These are phyloP conservation scores for Ganoderma leucocontextum DNA, from an alignment of 1,284 basidiomycete species.

Conservation along the genomic window DNA sequence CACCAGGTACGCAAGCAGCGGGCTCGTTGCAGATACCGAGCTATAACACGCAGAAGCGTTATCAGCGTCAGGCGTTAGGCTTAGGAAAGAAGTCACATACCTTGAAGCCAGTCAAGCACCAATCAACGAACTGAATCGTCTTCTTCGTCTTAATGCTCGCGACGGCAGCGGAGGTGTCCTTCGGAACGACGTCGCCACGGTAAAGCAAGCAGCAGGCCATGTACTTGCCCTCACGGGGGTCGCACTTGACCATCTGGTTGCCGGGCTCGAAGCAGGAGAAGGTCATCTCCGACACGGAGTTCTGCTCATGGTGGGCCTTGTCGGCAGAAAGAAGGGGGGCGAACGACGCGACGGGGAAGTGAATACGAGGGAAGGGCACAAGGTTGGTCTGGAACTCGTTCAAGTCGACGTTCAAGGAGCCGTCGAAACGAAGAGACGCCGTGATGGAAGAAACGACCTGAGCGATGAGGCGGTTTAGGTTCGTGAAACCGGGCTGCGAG, in stretches of 20 bases:
- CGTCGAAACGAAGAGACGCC: conserved; percentile 97
- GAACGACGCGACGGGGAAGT: conserved; percentile 97
- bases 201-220: conserved; percentile 93
- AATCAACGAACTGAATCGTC: conserved; percentile 97
- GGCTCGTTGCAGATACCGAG: conserved; percentile 98
- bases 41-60: conserved; percentile 42
- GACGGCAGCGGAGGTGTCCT: conserved; percentile 95
- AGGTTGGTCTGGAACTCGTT: conserved; percentile 99
- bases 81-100: conserved; percentile 56
- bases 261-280: conserved; percentile 98
- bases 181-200: conserved; percentile 97
- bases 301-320: conserved; percentile 94
- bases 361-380: conserved; percentile 98
- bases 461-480: conserved; percentile 96
- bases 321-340: conserved; percentile 93
- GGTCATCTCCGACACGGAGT: conserved; percentile 98
- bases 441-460: conserved; percentile 99
- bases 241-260: conserved; percentile 98
- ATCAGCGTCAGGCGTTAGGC: conserved; percentile 45
- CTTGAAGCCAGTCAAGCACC: conserved; percentile 99
- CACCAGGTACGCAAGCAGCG: conserved; percentile 89
- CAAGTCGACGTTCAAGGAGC: conserved; percentile 97
- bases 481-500: conserved; percentile 88
- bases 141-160: conserved; percentile 96
- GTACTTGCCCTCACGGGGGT: conserved; percentile 97